Base-by-base conservation (phyloP, 495 filamentous ascomycete species). In the Pyrenula massariospora region DNA sequence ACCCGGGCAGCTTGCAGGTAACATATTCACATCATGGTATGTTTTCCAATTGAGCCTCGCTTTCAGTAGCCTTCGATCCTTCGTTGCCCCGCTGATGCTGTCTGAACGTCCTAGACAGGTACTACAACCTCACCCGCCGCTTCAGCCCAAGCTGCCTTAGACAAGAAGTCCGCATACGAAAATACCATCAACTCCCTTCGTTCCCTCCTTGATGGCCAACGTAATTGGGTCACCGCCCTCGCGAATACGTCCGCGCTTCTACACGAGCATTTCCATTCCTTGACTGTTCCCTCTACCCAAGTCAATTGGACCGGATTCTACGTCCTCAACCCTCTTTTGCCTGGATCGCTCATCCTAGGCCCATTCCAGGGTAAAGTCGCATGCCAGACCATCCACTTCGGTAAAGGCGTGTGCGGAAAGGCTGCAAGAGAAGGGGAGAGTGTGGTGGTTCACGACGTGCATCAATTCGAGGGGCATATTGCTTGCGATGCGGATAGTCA, bases 231-330 rank as follows among this genome's bases (percentile, higher is more conserved):
- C 53, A 94, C 89, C 73, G 95, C 95, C 69, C 80, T 91, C 56
- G 80, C 91, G 60, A 96, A 95, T 64, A 69, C 85, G 48, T 80
- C 91, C 54, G 88, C 91, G 25, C 82, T 95, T 52, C 80, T 95
- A 62, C 93, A 87, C 84, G 88, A 96, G 71, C 85, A 84, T 47
- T 89, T 86, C 66, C 82, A 84, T 60, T 84, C 89, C 10, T 80
- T 95, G 53, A 83, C 87, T n/a, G 64, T 76, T 0, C 88, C 91
- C 19, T 86, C 82, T 52, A 78, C 72, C 25, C 70, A 80, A 36
- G 85, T 89, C 5, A 95, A 95, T 73, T 96, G 91, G 91, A 83
- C 86, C 56, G 91, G 90, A 25, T 95, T 96, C 81, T 96, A 96
- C 72, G 83, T 87, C 54, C 76, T 88, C 63, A 80, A 89, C 63